Conservation (phyloP, 2,329 filamentous ascomycete genomes). For the Cercospora sp. region DNA sequence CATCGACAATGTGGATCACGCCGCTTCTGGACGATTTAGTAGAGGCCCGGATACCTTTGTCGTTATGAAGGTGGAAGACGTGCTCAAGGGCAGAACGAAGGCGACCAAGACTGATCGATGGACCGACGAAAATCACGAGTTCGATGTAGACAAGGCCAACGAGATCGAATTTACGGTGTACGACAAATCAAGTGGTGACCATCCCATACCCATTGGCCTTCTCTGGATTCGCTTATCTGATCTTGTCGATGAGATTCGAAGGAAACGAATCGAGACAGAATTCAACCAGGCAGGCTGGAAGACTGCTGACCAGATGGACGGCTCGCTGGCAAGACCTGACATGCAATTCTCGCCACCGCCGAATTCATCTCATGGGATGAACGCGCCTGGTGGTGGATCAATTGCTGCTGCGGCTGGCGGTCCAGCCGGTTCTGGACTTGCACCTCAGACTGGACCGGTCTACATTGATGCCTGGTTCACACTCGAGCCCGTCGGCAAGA, state of each 20-base stretch:
- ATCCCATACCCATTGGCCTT: constrained; percentile 88
- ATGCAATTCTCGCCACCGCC: constrained; percentile 56
- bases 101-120: constrained; percentile 83
- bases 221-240: constrained; percentile 96
- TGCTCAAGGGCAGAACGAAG: constrained; percentile 83
- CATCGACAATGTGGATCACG: constrained; percentile 93
- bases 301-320: constrained; percentile 90
- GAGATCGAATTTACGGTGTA: constrained; percentile 98
- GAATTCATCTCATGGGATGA: constrained; percentile 38
- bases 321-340: constrained; percentile 55
- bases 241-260: constrained; percentile 94
- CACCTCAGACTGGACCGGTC: constrained; percentile 56
- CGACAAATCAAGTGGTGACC: constrained; percentile 79
- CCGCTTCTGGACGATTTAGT: constrained; percentile 76
- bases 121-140: constrained; percentile 86
- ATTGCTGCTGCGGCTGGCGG: constrained; percentile 44
- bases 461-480: constrained; percentile 94
- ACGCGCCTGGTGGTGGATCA: constrained; percentile 36
- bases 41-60: constrained; percentile 93
- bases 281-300: constrained; percentile 96
- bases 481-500: constrained; percentile 87
- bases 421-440: constrained; percentile 42
- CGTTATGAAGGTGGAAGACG: constrained; percentile 94
- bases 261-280: constrained; percentile 95
- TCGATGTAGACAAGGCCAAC: constrained; percentile 97